These are phyloP conservation scores for Fusarium luffae DNA, from an alignment of 2,329 filamentous ascomycete genomes.

Conservation along the genomic window DNA sequence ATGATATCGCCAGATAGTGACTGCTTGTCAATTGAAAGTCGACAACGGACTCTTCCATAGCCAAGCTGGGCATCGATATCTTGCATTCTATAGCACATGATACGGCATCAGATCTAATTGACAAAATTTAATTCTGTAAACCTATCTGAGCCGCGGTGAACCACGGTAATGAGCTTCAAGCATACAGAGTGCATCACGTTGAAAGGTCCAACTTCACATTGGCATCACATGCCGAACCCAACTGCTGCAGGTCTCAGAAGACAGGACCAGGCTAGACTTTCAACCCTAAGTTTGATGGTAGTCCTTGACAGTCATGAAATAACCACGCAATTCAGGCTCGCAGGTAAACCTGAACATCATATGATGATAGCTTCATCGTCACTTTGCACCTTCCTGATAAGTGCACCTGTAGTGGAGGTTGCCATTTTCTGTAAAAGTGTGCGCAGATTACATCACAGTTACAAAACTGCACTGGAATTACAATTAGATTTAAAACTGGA, in stretches of 20 bases:
- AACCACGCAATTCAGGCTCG: background rate
- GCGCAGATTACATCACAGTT: background rate
- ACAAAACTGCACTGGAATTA: background rate
- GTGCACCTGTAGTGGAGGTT: background rate
- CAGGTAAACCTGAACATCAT: background rate
- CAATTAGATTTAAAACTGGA: background rate
- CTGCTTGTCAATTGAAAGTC: background rate
- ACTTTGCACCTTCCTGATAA: background rate
- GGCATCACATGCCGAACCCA: background rate
- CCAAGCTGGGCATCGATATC: background rate
- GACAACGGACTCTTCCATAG: background rate
- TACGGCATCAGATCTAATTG: too few relatives aligned
- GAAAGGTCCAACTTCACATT: background rate
- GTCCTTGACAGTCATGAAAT: background rate
- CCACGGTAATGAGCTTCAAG: accelerated
- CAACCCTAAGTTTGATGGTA: background rate
- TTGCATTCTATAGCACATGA: background rate
- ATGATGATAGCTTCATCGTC: background rate
- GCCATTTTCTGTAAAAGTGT: background rate
- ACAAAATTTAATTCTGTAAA: accelerated
- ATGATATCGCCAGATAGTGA: accelerated
- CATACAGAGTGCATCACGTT: background rate
- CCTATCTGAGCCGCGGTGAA: too few relatives aligned
- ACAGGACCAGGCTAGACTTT: background rate
- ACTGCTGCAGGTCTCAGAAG: background rate